Evolutionary conservation across 179 eudicot genomes (phyloP).

Genomic region (Silene noctiflora): DNA sequence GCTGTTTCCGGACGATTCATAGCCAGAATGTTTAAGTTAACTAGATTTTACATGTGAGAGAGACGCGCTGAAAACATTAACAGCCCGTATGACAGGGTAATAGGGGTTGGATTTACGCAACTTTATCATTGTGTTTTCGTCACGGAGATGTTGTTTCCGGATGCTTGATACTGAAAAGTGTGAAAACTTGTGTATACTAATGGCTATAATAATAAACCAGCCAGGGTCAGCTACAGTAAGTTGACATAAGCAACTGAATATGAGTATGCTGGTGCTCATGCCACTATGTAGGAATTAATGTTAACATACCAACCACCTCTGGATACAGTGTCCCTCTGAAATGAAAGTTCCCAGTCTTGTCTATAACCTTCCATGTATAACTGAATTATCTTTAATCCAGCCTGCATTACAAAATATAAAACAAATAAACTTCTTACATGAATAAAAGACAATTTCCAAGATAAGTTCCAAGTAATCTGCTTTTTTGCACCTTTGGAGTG

Average conservation of each 20-base stretch:
- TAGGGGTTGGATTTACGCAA: too few species aligned
- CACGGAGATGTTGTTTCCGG: not conserved
- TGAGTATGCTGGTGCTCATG: slow-evolving; percentile 1
- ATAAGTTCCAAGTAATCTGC: not conserved
- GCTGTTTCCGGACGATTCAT: not conserved
- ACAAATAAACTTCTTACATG: slow-evolving; percentile 12
- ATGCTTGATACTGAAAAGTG: not conserved
- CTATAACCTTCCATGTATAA: slow-evolving; percentile 89
- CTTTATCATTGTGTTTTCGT: not conserved
- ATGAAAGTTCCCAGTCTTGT: slow-evolving; percentile 93
- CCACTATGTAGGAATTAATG: slow-evolving; percentile 2
- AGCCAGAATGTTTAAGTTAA: not conserved
- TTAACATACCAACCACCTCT: slow-evolving; percentile 89
- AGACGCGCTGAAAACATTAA: not conserved
- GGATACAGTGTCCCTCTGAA: slow-evolving; percentile 81
- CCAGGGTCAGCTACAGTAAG: not conserved
- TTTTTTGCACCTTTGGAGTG: slow-evolving; percentile 74
- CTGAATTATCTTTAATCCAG: slow-evolving; percentile 90
- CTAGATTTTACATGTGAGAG: not conserved
- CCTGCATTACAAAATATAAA: slow-evolving; percentile 38
- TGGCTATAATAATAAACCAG: not conserved
- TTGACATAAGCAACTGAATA: not conserved
- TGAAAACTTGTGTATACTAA: not conserved
- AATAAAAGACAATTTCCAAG: not conserved
- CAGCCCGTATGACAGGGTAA: not conserved